Base-by-base conservation (phyloP, 1,284 basidiomycete species). In the Ustilago esculenta region DNA sequence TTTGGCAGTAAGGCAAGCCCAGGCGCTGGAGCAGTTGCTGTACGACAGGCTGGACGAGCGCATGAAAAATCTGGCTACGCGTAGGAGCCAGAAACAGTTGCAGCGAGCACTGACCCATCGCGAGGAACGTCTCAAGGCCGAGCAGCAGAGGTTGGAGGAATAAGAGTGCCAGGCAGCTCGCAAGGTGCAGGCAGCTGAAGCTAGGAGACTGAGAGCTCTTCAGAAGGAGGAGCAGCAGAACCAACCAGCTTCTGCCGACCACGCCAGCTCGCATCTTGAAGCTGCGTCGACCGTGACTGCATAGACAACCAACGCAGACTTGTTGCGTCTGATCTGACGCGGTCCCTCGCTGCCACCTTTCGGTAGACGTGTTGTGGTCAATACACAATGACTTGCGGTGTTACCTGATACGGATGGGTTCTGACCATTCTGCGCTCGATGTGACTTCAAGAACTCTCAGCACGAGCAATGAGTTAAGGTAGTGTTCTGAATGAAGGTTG, bases 31-130 rank as follows among this genome's bases (percentile, higher is more conserved):
- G 34, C 53, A 53, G 21, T 21, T 71, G 29, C 63, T 71, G 12
- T 58, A 71, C 43, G 63, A 71, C 14, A 27, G 55, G 17, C 35
- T 71, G 12, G 63, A 66, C 15, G 63, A 57, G 27, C 56, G 68
- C n/a, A 20, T 61, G 34, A 27, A 39, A 9, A 23, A 46, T 15
- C 34, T 71, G 4, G 34, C 34, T 14, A 25, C 43, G 20, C 30
- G 43, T 15, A 54, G 63, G 10, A 35, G 10, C 2, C 43, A 15
- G 11, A 32, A 44, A 17, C 41, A 57, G 39, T 45, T 44, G 37
- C 47, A 65, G 34, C 47, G 53, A 32, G 25, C 30, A 3, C 20
- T 43, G 18, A 48, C 25, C 8, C 49, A 61, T 15, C 60, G 51
- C 23, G 45, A 59, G 24, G 47, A 23, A 20, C 40, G 48, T 24